Evolutionary conservation across 2,329 filamentous ascomycete species (phyloP).

Genomic region (Pleomassaria siparia): DNA sequence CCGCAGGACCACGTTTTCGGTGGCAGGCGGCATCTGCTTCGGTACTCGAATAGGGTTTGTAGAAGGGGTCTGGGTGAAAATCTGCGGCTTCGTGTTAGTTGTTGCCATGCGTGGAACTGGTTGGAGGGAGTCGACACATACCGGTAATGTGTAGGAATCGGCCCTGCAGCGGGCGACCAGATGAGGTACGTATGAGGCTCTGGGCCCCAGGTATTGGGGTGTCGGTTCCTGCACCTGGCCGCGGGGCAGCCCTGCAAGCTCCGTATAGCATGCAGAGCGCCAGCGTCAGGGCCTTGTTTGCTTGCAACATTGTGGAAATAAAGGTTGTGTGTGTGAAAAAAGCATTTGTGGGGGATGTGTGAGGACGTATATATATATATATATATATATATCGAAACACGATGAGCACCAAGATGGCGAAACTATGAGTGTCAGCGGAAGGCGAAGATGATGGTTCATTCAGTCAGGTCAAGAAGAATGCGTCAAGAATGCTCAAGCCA

Average conservation of each 20-base stretch:
- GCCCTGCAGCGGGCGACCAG: slow-evolving; percentile 51
- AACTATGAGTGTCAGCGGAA: neutral
- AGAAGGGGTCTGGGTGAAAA: slow-evolving; percentile 87
- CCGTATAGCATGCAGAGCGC: slow-evolving; percentile 29
- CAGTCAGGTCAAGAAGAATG: neutral
- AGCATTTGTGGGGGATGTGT: slow-evolving; percentile 3
- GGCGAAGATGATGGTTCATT: neutral
- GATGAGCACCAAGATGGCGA: slow-evolving; percentile 11
- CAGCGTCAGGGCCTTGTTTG: slow-evolving; percentile 26
- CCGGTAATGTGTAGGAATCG: slow-evolving; percentile 88
- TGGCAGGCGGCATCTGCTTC: slow-evolving; percentile 74
- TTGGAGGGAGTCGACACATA: slow-evolving; percentile 45
- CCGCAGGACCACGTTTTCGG: slow-evolving; percentile 72
- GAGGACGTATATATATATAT: neutral
- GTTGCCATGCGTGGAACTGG: neutral
- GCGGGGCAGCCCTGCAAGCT: slow-evolving; percentile 29
- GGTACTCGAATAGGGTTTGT: slow-evolving; percentile 75
- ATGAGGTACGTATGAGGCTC: slow-evolving; percentile 3
- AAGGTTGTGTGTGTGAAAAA: neutral
- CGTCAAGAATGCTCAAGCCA: neutral
- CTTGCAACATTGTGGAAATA: slow-evolving; percentile 22
- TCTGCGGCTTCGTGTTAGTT: slow-evolving; percentile 57
- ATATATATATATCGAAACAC: neutral
- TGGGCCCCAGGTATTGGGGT: slow-evolving; percentile 7
- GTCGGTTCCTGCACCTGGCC: slow-evolving; percentile 14